Conservation (phyloP, 768 basidiomycete genomes). For the Mrakia hoshinonis region DNA sequence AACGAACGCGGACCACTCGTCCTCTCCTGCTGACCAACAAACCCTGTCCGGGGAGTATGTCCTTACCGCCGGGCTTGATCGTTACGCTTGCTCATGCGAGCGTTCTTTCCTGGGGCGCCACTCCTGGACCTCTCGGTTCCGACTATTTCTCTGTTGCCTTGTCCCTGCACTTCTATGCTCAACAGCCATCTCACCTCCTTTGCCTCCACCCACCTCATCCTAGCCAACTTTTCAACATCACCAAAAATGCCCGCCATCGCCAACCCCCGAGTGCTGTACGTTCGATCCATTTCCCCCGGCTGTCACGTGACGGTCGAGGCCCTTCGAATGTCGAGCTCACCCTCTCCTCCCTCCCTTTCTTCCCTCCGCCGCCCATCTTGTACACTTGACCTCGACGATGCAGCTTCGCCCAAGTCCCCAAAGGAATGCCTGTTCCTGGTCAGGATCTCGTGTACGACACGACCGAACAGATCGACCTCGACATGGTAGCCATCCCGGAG, state of each 20-base stretch:
- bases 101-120: too few relatives aligned
- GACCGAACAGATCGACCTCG: slow-evolving; percentile 48
- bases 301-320: neutral
- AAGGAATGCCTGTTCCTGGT: slow-evolving; percentile 37
- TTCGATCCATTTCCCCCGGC: neutral
- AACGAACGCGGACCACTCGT: too few relatives aligned
- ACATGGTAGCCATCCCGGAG: slow-evolving; percentile 46
- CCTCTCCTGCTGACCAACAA: too few relatives aligned
- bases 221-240: neutral
- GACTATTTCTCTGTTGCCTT: too few relatives aligned
- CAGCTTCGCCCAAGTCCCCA: slow-evolving; percentile 34
- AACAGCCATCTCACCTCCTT: too few relatives aligned
- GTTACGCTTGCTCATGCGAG: too few relatives aligned
- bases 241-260: slow-evolving; percentile 14
- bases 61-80: too few relatives aligned
- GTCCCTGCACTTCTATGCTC: too few relatives aligned
- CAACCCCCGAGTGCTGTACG: slow-evolving; percentile 21
- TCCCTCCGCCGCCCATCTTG: too few relatives aligned
- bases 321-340: neutral
- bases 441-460: slow-evolving; percentile 47
- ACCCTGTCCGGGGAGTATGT: too few relatives aligned
- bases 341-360: neutral
- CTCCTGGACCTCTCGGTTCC: too few relatives aligned
- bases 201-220: neutral
- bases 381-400: neutral